These are phyloP conservation scores for Rhodotorula sp. DNA, from an alignment of 1,284 basidiomycete genomes.

Conservation along the genomic window DNA sequence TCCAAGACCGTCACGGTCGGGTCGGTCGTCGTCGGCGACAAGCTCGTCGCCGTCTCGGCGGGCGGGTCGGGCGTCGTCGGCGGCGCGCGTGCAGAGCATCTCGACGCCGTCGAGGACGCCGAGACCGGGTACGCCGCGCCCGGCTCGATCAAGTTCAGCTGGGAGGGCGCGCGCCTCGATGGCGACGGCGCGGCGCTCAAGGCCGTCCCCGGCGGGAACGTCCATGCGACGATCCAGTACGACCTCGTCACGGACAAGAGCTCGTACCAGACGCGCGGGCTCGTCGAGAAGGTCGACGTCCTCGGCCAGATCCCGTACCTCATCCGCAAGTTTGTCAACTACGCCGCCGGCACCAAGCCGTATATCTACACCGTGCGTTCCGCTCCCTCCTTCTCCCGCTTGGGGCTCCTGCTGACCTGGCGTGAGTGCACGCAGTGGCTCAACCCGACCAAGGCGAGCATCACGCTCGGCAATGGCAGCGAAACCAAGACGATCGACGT, in stretches of 20 bases:
- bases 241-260: constrained; percentile 37
- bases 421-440: constrained; percentile 64
- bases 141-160: constrained; percentile 69
- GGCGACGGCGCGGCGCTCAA: constrained; percentile 17
- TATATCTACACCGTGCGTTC: constrained; percentile 83
- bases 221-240: constrained; percentile 33
- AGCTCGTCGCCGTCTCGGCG: constrained; percentile 69
- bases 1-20: constrained; percentile 82
- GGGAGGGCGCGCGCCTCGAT: constrained; percentile 68
- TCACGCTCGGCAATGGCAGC: constrained; percentile 58
- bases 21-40: constrained; percentile 73
- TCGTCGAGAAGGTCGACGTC: constrained; percentile 96
- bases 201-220: constrained; percentile 12
- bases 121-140: constrained; percentile 81
- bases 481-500: constrained; percentile 54
- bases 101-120: constrained; percentile 63
- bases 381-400: constrained; percentile 6
- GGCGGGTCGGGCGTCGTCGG: constrained; percentile 50
- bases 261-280: constrained; percentile 61
- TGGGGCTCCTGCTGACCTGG: constrained; percentile 24
- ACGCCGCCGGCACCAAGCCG: constrained; percentile 87
- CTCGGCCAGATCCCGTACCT: constrained; percentile 94
- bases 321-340: constrained; percentile 83
- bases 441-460: constrained; percentile 69
- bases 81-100: constrained; percentile 70